A percentile compares a stretch with the other conserved stretches of the same genome.
These are phyloP conservation scores for Fusarium kyushuense DNA, from an alignment of 2,329 filamentous ascomycete genomes.

Conservation along the genomic window DNA sequence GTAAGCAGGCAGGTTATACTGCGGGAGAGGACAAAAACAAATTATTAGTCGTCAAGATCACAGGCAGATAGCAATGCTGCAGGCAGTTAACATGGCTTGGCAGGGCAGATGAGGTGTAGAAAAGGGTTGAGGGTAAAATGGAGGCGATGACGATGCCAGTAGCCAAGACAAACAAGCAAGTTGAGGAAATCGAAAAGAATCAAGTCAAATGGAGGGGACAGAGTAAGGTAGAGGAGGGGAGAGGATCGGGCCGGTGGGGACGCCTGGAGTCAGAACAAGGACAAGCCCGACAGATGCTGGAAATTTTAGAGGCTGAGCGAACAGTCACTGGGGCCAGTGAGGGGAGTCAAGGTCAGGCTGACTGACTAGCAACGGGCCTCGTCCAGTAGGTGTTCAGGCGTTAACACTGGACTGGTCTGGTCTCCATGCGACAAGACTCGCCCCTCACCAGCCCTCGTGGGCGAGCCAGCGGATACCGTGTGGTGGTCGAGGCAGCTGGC, in stretches of 20 bases:
- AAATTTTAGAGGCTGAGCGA: slow-evolving; percentile 35
- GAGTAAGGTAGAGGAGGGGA: slow-evolving; percentile 38
- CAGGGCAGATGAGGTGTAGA: slow-evolving; percentile 8
- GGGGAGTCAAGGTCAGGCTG: slow-evolving; percentile 43
- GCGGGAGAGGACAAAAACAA: slow-evolving; percentile 35
- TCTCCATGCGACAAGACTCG: slow-evolving; percentile 36
- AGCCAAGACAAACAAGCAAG: slow-evolving; percentile 36
- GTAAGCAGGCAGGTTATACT: slow-evolving; percentile 37
- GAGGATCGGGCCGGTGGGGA: slow-evolving; percentile 45
- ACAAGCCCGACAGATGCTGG: slow-evolving; percentile 34
- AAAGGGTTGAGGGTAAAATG: slow-evolving; percentile 26
- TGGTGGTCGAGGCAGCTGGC: slow-evolving; percentile 35
- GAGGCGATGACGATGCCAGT: slow-evolving; percentile 44
- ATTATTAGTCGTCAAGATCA: slow-evolving; percentile 44
- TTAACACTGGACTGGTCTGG: slow-evolving; percentile 20
- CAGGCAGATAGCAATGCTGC: slow-evolving; percentile 23
- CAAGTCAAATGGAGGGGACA: slow-evolving; percentile 43
- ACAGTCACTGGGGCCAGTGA: slow-evolving; percentile 27
- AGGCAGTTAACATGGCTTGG: slow-evolving; percentile 26
- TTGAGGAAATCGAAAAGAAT: slow-evolving; percentile 44
- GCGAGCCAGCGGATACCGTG: slow-evolving; percentile 38
- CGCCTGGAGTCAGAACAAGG: slow-evolving; percentile 28
- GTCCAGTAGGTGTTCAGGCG: slow-evolving; percentile 42
- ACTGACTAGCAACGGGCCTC: slow-evolving; percentile 36
- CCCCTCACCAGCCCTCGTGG: slow-evolving; percentile 39